Percentiles rank a stretch among this genome's conserved stretches.
phyloP scores from a whole-genome alignment of 2,329 filamentous ascomycete species.

The Epichloe baconii region DNA sequence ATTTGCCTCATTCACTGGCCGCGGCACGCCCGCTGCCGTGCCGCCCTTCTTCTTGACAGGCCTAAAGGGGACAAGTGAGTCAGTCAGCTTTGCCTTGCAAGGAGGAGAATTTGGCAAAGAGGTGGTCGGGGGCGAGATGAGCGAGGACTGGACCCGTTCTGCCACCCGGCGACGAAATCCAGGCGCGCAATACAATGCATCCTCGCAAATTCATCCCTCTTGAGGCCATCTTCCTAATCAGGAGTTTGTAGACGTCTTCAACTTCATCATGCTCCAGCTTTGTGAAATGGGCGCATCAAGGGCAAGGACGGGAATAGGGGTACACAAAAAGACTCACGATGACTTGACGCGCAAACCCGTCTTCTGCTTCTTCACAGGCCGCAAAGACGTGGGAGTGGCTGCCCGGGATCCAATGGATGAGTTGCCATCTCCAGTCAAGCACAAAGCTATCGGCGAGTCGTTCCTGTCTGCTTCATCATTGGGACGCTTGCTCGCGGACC shows the following conservation, averaged over 20 bases:
- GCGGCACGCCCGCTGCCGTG: conserved; percentile 55
- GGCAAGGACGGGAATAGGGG: neutral
- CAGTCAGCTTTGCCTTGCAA: neutral
- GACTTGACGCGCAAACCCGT: conserved; percentile 52
- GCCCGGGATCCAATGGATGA: conserved; percentile 42
- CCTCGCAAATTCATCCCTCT: neutral
- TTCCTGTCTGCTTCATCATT: conserved; percentile 41
- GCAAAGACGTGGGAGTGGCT: conserved; percentile 43
- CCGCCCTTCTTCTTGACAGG: conserved; percentile 61
- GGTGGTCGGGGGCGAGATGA: neutral
- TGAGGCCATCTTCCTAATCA: neutral
- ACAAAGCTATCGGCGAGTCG: conserved; percentile 38
- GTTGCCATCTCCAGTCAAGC: conserved; percentile 34
- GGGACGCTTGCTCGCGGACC: conserved; percentile 38
- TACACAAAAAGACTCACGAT: conserved; percentile 41
- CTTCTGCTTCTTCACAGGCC: conserved; percentile 45
- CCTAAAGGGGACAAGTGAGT: conserved; percentile 29
- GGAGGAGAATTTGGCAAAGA: neutral
- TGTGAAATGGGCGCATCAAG: neutral
- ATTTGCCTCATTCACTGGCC: conserved; percentile 49
- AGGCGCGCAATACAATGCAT: neutral
- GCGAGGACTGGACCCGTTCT: neutral
- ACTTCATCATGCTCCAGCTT: neutral
- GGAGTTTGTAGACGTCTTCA: neutral
- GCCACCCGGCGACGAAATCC: neutral